Conservation (phyloP, 2,329 filamentous ascomycete genomes). For the Cryphonectria nitschkei region DNA sequence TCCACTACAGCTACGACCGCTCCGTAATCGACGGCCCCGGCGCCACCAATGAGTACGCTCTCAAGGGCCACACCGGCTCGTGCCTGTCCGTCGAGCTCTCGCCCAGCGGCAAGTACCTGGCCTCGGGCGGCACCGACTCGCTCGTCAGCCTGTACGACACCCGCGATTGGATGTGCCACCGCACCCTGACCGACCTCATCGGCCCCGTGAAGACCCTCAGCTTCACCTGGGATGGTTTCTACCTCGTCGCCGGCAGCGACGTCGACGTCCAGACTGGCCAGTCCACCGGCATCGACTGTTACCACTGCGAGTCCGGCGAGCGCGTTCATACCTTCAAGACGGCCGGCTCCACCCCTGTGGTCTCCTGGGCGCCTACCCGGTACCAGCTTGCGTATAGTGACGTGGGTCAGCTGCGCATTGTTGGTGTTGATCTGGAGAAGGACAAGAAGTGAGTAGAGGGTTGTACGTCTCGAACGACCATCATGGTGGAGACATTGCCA, state of each 20-base stretch:
- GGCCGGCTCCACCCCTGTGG: conserved; percentile 63
- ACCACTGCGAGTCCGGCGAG: conserved; percentile 75
- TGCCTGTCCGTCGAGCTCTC: conserved; percentile 72
- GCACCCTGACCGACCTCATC: conserved; percentile 70
- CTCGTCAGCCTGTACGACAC: conserved; percentile 80
- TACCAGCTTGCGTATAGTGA: conserved; percentile 78
- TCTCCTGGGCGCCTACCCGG: conserved; percentile 75
- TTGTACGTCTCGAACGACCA: not conserved
- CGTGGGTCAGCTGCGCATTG: conserved; percentile 68
- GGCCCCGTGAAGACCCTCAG: conserved; percentile 72
- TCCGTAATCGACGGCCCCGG: conserved; percentile 41
- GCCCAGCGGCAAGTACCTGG: conserved; percentile 71
- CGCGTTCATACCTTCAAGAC: conserved; percentile 74
- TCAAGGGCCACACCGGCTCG: conserved; percentile 74
- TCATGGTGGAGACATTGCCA: not conserved
- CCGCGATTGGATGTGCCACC: conserved; percentile 74
- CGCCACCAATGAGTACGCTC: conserved; percentile 55
- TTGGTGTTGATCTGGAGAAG: conserved; percentile 56
- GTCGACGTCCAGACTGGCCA: conserved; percentile 43
- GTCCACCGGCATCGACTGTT: conserved; percentile 67
- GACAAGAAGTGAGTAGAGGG: conserved; percentile 44
- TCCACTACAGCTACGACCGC: conserved; percentile 48
- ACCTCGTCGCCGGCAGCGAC: conserved; percentile 73
- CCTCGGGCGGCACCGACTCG: conserved; percentile 75
- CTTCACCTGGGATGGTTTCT: conserved; percentile 80